Percentiles rank a stretch among this genome's conserved stretches.
Evolutionary conservation across 1,139 yeast species (phyloP).

Genomic region (Lodderomyces metapsilosis): DNA sequence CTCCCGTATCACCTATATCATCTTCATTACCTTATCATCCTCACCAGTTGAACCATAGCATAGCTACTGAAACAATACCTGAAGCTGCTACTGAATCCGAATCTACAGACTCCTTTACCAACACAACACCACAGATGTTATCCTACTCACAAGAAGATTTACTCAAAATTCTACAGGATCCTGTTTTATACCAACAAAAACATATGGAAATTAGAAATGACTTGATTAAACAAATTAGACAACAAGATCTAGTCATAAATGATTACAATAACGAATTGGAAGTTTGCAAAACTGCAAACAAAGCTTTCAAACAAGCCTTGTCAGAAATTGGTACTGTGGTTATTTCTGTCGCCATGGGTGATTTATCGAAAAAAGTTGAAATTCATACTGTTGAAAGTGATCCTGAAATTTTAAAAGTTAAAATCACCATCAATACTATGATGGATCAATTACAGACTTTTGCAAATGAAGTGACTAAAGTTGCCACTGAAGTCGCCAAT

Average conservation of each 20-base stretch:
- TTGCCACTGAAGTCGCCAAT: constrained; percentile 86
- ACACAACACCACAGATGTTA: constrained; percentile 1
- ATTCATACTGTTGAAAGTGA: constrained; percentile 72
- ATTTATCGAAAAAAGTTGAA: constrained; percentile 71
- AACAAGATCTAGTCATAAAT: constrained; percentile 30
- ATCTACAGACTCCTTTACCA: not conserved
- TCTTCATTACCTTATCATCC: constrained; percentile 1
- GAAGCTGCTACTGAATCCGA: not conserved
- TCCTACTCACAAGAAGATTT: constrained; percentile 24
- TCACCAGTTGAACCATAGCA: not conserved
- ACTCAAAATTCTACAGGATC: constrained; percentile 40
- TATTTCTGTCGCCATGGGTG: constrained; percentile 84
- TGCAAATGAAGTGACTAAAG: constrained; percentile 79
- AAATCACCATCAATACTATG: constrained; percentile 81
- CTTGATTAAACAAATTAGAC: constrained; percentile 28
- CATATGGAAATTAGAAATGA: constrained; percentile 33
- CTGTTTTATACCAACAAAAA: constrained; percentile 32
- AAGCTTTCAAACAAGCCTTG: constrained; percentile 73
- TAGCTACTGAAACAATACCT: not conserved
- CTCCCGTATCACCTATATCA: constrained; percentile 2
- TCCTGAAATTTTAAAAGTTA: constrained; percentile 73
- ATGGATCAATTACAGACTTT: constrained; percentile 84
- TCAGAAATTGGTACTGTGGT: constrained; percentile 81
- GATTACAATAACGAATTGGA: constrained; percentile 43
- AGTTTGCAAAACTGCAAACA: constrained; percentile 61